phyloP scores from a whole-genome alignment of 1,139 yeast species.

The Saccharomycopsis hybrid region DNA sequence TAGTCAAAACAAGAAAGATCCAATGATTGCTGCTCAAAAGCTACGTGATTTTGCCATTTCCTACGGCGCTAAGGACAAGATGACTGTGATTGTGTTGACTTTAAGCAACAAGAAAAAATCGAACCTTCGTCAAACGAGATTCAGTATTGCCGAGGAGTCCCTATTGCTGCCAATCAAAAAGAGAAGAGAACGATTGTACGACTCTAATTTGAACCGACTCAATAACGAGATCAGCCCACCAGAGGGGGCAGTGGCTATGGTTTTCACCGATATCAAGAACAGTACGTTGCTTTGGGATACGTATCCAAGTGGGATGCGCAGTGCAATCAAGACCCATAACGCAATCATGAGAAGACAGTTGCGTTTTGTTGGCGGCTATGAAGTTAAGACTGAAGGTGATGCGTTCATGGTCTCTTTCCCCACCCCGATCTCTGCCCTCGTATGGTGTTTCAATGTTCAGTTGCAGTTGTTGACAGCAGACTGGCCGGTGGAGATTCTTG shows the following conservation, averaged over 20 bases:
- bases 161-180: constrained; percentile 26
- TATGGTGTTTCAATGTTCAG: constrained; percentile 95
- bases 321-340: constrained; percentile 92
- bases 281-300: constrained; percentile 93
- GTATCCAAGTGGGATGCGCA: constrained; percentile 89
- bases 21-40: constrained; percentile 89
- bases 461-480: constrained; percentile 75
- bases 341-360: constrained; percentile 90
- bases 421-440: constrained; percentile 79
- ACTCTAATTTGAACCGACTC: constrained; percentile 70
- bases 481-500: constrained; percentile 93
- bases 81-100: constrained; percentile 79
- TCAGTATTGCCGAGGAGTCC: constrained; percentile 16
- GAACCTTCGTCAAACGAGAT: constrained; percentile 11
- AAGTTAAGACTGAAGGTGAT: constrained; percentile 98
- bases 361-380: constrained; percentile 92
- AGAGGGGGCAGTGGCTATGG: constrained; percentile 88
- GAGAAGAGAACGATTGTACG: constrained; percentile 49
- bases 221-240: constrained; percentile 96
- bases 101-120: constrained; percentile 36
- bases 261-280: constrained; percentile 93
- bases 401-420: constrained; percentile 99
- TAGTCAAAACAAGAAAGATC: constrained; percentile 74
- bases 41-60: constrained; percentile 91
- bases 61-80: constrained; percentile 78